Base-by-base conservation (phyloP, 202 grass and related monocot species). In the Musa balbisiana region DNA sequence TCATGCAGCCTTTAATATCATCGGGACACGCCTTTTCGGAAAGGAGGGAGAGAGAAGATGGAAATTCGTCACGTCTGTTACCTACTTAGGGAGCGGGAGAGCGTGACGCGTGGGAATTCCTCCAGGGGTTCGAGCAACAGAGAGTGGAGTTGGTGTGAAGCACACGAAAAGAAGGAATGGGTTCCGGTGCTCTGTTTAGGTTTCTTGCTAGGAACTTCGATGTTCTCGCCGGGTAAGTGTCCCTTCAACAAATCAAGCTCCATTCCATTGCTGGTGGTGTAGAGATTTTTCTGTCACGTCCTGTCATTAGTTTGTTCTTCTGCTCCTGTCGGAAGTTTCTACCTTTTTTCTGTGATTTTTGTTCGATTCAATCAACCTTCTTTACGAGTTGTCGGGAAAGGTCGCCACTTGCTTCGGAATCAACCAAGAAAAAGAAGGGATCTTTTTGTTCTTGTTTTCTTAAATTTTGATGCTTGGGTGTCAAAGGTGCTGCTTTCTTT, bases 181-280 rank as follows among this genome's bases (percentile, higher is more conserved):
- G 86, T 33, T 82, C 89, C 69, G 86, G 84, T 83, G 86, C 84
- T 73, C 73, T 92, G 51, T 76, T 92, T 84, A 83, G 84, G 76
- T 76, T 92, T 21, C 3, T 92, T 13, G 84, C 84, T 69, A 92
- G 74, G 64, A 92, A 87, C 82, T 79, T 87, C 68, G 87, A 89
- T 75, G 87, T 92, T 80, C 90, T 92, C 20, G 87, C 87, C 3
- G 90, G 90, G 86, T 92, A 74, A 54, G 78, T 80, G 21, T 16
- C 27, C 19, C 25, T 62, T 25, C 17, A 9, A n/a, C 22, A 51
- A 19, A 63, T 50, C 10, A 51, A 68, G 1, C 14, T 11, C 15
- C 56, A 20, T 24, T 11, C 15, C 56, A 20, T 24, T 16, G 21
- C 6, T 25, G 24, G 2, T 26, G 2, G 10, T 19, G 22, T 14